A percentile compares a stretch with the other conserved stretches of the same genome.
These are phyloP conservation scores for Trypanosomatidae sp. DNA, from an alignment of 208 protist species.

Conservation along the genomic window DNA sequence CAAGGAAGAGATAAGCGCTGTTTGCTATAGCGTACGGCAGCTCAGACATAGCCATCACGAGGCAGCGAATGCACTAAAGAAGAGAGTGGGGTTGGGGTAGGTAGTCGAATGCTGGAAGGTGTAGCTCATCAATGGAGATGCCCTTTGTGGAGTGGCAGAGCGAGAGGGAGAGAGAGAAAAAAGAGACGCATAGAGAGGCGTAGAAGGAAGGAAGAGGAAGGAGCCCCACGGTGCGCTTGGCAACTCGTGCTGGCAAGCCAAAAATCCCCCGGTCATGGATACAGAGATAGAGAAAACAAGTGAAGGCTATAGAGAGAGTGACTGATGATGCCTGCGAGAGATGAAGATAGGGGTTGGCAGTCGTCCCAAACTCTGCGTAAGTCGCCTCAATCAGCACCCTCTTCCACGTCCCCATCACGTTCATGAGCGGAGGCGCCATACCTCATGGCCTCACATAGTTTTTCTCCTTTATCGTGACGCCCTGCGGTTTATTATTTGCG, in stretches of 20 bases:
- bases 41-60: neutral
- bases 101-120: neutral
- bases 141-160: neutral
- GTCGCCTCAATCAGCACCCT: neutral
- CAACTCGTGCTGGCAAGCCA: neutral
- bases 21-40: conserved; percentile 22
- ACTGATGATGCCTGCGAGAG: conserved; percentile 1
- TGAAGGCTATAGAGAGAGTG: neutral
- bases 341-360: neutral
- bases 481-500: neutral
- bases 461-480: neutral
- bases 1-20: conserved; percentile 34
- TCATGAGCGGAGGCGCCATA: neutral
- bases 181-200: neutral
- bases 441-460: neutral
- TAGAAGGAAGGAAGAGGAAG: neutral
- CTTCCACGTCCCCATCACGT: neutral
- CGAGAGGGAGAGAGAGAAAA: neutral
- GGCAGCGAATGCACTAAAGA: neutral
- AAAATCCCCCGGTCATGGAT: neutral
- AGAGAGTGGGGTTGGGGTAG: neutral
- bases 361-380: neutral
- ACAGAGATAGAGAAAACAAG: neutral
- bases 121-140: conserved; percentile 10
- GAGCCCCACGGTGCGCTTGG: neutral